Evolutionary conservation across 352 stramenopile species (phyloP).

Genomic region (Phytopythium litorale): DNA sequence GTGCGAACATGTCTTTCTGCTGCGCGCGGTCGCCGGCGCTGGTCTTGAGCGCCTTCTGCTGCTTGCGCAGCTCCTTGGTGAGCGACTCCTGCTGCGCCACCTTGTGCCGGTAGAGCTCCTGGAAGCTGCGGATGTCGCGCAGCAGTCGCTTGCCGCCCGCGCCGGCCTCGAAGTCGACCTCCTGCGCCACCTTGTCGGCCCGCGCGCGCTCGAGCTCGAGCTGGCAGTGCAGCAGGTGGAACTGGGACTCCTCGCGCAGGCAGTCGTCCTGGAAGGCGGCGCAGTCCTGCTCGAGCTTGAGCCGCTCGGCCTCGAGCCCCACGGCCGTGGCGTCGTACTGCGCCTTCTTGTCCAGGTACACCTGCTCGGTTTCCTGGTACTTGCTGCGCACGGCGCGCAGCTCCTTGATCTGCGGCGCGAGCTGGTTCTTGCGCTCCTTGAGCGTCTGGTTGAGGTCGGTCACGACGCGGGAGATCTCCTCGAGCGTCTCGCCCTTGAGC

Average conservation of each 20-base stretch:
- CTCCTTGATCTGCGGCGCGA: conserved; percentile 92
- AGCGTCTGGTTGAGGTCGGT: conserved; percentile 90
- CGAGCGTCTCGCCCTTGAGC: conserved; percentile 90
- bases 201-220: conserved; percentile 66
- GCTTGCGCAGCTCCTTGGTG: conserved; percentile 87
- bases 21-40: conserved; percentile 67
- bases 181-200: conserved; percentile 82
- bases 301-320: conserved; percentile 83
- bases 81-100: conserved; percentile 88
- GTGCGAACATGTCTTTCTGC: conserved; percentile 86
- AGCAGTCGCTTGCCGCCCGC: conserved; percentile 57
- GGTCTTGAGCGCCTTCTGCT: conserved; percentile 86
- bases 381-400: conserved; percentile 82
- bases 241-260: conserved; percentile 84
- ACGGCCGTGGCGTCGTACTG: conserved; percentile 89
- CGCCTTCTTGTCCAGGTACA: conserved; percentile 83
- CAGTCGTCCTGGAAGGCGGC: conserved; percentile 86
- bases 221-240: conserved; percentile 80
- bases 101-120: conserved; percentile 92
- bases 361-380: conserved; percentile 90
- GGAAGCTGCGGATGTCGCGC: conserved; percentile 84
- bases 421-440: conserved; percentile 89
- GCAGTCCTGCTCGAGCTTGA: conserved; percentile 90
- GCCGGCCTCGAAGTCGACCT: conserved; percentile 86
- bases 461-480: conserved; percentile 92